Evolutionary conservation across 495 filamentous ascomycete genomes (phyloP).

Genomic region (Gamarada debralockiae): DNA sequence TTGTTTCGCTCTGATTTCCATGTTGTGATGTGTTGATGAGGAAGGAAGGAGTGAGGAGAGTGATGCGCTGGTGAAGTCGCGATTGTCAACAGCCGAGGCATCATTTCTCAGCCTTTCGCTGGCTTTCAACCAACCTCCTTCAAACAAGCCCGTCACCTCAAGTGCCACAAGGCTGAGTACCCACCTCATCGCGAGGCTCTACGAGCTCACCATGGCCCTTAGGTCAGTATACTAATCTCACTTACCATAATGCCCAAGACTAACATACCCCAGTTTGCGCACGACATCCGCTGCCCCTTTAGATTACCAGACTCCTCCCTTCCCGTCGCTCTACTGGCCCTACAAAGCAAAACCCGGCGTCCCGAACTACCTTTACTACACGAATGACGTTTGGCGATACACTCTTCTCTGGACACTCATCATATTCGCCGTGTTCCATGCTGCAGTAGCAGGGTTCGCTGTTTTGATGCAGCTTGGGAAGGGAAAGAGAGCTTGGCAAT

Average conservation of each 20-base stretch:
- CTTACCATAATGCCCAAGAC: neutral
- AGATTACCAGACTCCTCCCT: conserved; percentile 68
- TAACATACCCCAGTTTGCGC: conserved; percentile 6
- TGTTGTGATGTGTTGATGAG: neutral
- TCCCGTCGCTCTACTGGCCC: conserved; percentile 87
- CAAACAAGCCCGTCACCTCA: too few species aligned
- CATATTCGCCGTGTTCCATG: conserved; percentile 61
- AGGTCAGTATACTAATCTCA: neutral
- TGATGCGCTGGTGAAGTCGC: conserved; percentile 1
- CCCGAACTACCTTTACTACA: conserved; percentile 70
- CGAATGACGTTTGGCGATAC: conserved; percentile 83
- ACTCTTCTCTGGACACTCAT: conserved; percentile 87
- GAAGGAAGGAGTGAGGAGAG: neutral
- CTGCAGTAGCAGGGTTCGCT: conserved; percentile 67
- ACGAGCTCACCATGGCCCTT: neutral
- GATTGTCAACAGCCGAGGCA: conserved; percentile 19
- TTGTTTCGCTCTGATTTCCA: neutral
- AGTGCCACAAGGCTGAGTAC: conserved; percentile 5
- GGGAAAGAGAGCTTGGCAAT: conserved; percentile 58
- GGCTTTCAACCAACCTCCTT: neutral
- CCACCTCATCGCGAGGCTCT: neutral
- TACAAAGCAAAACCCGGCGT: conserved; percentile 44
- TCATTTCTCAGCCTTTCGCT: conserved; percentile 17
- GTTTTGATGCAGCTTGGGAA: conserved; percentile 64
- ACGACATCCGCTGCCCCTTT: conserved; percentile 18